Base-by-base conservation (phyloP, 495 filamentous ascomycete genomes). In the Extremus antarcticus region DNA sequence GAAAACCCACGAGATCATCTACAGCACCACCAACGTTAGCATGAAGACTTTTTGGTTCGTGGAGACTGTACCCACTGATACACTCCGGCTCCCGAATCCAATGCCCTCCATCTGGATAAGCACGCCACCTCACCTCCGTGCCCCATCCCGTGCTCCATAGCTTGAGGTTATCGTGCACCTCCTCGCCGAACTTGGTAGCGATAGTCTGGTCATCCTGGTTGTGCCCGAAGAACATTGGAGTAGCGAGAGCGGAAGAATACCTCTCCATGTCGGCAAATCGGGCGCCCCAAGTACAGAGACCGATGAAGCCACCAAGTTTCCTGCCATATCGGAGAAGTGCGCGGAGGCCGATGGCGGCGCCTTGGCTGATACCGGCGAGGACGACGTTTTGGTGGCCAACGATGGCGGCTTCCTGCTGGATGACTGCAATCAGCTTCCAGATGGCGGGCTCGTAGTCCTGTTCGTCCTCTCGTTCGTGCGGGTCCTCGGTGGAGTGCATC, bases 291-390 rank as follows among this genome's bases (percentile, higher is more conserved):
- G 59, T 48, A 35, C 48, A 51, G 2, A 66, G 22, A 8, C 64
- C 64, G n/a, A 66, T 50, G 43, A 66, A 62, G 7, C 59, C 64
- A 3, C 48, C 64, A 19, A 66, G 32, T 38, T 11, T 19, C 9
- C 21, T 20, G 1, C 47, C 35, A 19, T 25, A 15, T 0, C 43
- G 17, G 3, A 64, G 46, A 9, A 66, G 46, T 8, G 64, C 52
- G 38, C 51, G 25, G 17, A 63, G 43, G 13, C 56, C 62, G 8
- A 56, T 62, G 9, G 64, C 64, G 35, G 55, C 62, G 3, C 64
- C 64, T 47, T 64, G 64, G 45, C 64, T 64, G 21, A 66, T 66
- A 13, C 62, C 64, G 9, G 41, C 53, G 1, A 66, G 54, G 24
- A 66, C 17, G 17, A 66, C 54, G 11, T 52, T 38, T 7, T 61